Evolutionary conservation across 805 yeast genomes (phyloP), one percentile per base, ranked within the genome.

Genomic region (Metschnikowia vanudenii): DNA sequence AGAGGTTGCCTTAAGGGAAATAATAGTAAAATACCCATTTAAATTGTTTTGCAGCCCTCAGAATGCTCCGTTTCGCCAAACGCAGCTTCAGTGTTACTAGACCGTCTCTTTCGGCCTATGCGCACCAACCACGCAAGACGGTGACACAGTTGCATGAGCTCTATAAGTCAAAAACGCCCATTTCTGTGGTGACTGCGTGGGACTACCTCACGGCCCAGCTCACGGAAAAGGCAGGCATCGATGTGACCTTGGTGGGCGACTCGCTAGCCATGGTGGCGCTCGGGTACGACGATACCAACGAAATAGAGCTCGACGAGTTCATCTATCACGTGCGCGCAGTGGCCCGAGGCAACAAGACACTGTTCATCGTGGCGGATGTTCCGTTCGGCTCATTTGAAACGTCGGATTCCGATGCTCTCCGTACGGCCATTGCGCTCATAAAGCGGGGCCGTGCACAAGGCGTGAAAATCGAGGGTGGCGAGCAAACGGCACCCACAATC

Each of bases 211-310:
- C 96, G 0, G 94, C 82, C 0, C 69, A 73, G 26, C 71, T 85
- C 56, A 95, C 90, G 0, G 82, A 84, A 19, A 63, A 73, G 14
- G 79, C 91, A 0, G 75, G 78, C 0, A 74, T 81, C 2, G 97
- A 92, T 56, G 74, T 84, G 47, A 73, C 84, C 6, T 73, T 92
- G 2, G 83, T 92, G 3, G 99, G 99, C 3, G 99, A 92, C 64
- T 91, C 97, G 0, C 68, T 94, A 20, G 89, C 97, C 0, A 92
- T 90, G 97, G 91, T 88, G 1, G 77, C 96, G 0, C 73, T 88
- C 52, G 99, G 99, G 0, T 84, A 85, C 59, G 74, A 73, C 2
- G 82, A 85, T 35, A 85, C 98, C 0, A 81, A 84, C 49, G 86
- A 86, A 57, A 67, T 94, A 22, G 75, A 83, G 2, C 78, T 89